phyloP scores from a whole-genome alignment of 2,329 filamentous ascomycete genomes.

The Colletotrichum eremochloae region DNA sequence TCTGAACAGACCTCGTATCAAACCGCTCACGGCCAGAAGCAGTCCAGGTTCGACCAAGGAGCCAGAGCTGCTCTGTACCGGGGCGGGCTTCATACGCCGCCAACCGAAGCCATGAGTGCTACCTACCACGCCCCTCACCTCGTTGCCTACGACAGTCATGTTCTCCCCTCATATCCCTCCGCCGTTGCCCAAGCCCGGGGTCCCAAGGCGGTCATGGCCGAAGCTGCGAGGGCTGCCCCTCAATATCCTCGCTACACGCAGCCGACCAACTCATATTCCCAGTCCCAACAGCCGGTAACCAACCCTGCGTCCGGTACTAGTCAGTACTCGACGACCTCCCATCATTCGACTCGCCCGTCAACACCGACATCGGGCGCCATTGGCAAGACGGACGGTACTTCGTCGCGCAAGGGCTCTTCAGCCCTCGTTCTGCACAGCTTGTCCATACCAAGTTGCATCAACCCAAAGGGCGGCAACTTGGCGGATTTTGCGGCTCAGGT shows the following conservation, averaged over 20 bases:
- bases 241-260: constrained; percentile 52
- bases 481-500: constrained; percentile 89
- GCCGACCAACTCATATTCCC: constrained; percentile 39
- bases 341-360: constrained; percentile 53
- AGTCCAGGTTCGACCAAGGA: constrained; percentile 29
- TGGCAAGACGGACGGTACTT: constrained; percentile 49
- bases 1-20: constrained; percentile 17
- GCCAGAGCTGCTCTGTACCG: constrained; percentile 47
- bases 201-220: constrained; percentile 50
- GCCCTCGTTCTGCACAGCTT: constrained; percentile 71
- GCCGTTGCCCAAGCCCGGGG: constrained; percentile 52
- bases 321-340: constrained; percentile 47
- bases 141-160: constrained; percentile 62
- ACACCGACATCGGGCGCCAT: constrained; percentile 53
- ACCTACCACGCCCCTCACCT: constrained; percentile 63
- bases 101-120: constrained; percentile 66
- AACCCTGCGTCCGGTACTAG: constrained; percentile 40
- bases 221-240: constrained; percentile 48
- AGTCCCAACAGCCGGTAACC: constrained; percentile 27
- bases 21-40: constrained; percentile 21
- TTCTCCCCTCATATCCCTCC: constrained; percentile 56
- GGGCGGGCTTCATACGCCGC: constrained; percentile 64
- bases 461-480: constrained; percentile 79
- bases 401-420: constrained; percentile 56
- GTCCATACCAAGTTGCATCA: constrained; percentile 82